phyloP scores from a whole-genome alignment of 768 basidiomycete genomes.

The Pulveroboletus sp. region DNA sequence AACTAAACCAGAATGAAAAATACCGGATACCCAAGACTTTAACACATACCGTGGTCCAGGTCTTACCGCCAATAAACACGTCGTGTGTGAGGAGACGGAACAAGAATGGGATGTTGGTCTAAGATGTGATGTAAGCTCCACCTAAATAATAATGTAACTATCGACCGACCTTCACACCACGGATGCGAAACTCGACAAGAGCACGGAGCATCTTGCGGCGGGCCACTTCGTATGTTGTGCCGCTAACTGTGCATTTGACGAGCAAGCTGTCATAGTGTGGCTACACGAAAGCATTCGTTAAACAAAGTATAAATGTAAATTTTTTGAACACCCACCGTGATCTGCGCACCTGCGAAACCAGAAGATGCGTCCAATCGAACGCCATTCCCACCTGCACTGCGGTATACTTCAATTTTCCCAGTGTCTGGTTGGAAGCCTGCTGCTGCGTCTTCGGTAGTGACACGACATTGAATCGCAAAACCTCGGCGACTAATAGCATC shows the following conservation, averaged over 20 bases:
- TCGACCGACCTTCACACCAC: constrained; percentile 82
- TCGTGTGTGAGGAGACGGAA: constrained; percentile 97
- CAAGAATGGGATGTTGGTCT: constrained; percentile 99
- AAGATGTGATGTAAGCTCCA: neutral
- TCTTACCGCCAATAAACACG: constrained; percentile 92
- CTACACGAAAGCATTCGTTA: constrained; percentile 35
- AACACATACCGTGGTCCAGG: constrained; percentile 86
- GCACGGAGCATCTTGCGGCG: constrained; percentile 99
- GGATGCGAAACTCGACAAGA: constrained; percentile 99
- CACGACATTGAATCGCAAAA: constrained; percentile 96
- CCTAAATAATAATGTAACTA: neutral
- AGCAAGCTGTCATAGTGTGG: constrained; percentile 98
- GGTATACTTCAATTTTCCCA: constrained; percentile 99
- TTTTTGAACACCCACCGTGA: constrained; percentile 64
- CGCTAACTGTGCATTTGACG: constrained; percentile 94
- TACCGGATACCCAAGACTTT: neutral
- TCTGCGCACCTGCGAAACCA: constrained; percentile 98
- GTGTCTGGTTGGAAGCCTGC: constrained; percentile 94
- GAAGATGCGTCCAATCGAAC: constrained; percentile 95
- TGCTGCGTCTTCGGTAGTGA: constrained; percentile 97
- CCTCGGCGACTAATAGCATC: constrained; percentile 95
- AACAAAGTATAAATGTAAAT: constrained; percentile 1
- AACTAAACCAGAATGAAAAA: constrained; percentile 52
- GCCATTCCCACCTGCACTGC: constrained; percentile 97
- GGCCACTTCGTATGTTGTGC: constrained; percentile 98